phyloP scores from a whole-genome alignment of 176 grass and related monocot species.

The Cenchrus fungigraminus region DNA sequence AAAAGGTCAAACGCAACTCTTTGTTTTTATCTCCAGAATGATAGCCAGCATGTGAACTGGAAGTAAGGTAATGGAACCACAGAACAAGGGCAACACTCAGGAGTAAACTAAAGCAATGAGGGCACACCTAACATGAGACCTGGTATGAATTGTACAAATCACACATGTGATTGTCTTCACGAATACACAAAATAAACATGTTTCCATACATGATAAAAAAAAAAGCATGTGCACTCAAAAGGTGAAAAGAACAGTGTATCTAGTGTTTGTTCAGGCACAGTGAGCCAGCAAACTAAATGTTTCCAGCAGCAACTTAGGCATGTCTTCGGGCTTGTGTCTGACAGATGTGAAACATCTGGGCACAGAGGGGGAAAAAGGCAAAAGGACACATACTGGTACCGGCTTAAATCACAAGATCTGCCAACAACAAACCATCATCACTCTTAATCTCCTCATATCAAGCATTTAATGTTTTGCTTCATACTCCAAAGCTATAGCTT shows the following conservation, averaged over 20 bases:
- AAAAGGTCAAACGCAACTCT: background rate
- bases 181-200: background rate
- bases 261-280: background rate
- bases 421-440: background rate
- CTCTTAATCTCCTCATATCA: background rate
- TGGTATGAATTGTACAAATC: background rate
- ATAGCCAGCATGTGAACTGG: background rate
- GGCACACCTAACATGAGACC: background rate
- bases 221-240: background rate
- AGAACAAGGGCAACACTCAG: background rate
- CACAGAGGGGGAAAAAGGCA: background rate
- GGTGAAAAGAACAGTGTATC: background rate
- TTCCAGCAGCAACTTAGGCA: background rate
- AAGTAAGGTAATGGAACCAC: constrained; percentile 6
- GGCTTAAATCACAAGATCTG: constrained; percentile 6
- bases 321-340: background rate
- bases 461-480: background rate
- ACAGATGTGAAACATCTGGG: background rate
- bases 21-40: background rate
- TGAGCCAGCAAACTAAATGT: background rate
- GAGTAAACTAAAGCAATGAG: background rate
- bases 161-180: background rate
- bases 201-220: background rate
- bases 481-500: background rate
- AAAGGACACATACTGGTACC: background rate